A percentile compares a stretch with the other conserved stretches of the same genome.
Conservation (phyloP, 1,139 yeast genomes). For the Saccharomyces pastorianus region DNA sequence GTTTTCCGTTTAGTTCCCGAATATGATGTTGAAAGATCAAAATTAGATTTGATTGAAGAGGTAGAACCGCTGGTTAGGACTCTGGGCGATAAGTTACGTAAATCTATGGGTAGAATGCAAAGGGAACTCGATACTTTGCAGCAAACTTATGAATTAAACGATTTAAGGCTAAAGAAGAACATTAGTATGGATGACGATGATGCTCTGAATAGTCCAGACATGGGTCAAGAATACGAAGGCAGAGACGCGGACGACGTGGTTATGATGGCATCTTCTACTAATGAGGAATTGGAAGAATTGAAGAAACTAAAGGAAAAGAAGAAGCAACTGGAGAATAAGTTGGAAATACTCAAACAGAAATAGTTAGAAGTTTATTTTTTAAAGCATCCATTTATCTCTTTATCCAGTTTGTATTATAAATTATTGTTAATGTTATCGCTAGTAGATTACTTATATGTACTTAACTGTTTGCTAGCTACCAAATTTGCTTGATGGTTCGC, state of each 20-base stretch:
- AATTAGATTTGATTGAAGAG: constrained; percentile 31
- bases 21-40: constrained; percentile 33
- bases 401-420: constrained; percentile 1
- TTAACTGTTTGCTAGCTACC: constrained; percentile 8
- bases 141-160: constrained; percentile 33
- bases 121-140: constrained; percentile 30
- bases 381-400: background rate
- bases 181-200: constrained; percentile 10
- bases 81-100: constrained; percentile 33
- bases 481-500: constrained; percentile 33
- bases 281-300: constrained; percentile 33
- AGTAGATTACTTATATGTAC: constrained; percentile 1
- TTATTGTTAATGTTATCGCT: constrained; percentile 8
- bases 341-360: constrained; percentile 30
- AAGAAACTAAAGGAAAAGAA: constrained; percentile 33
- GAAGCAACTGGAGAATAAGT: constrained; percentile 30
- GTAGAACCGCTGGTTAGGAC: constrained; percentile 35
- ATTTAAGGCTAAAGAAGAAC: constrained; percentile 27
- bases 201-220: constrained; percentile 6
- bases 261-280: constrained; percentile 30
- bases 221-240: background rate
- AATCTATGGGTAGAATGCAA: constrained; percentile 33
- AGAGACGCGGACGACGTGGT: constrained; percentile 18
- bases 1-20: constrained; percentile 36
- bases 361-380: constrained; percentile 1